phyloP scores from a whole-genome alignment of 345 rosid species.

The Syzygium jambos region DNA sequence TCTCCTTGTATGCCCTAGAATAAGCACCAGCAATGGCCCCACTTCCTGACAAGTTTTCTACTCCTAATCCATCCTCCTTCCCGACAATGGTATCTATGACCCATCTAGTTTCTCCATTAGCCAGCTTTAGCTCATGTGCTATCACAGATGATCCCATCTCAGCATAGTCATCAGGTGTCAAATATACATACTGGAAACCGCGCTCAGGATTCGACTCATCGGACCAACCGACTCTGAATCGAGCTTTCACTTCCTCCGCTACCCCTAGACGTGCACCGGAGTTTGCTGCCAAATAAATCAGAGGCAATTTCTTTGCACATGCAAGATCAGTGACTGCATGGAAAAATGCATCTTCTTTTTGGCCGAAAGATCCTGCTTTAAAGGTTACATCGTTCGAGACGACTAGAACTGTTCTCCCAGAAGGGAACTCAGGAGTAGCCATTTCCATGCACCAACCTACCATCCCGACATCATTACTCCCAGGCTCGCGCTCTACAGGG shows the following conservation, averaged over 20 bases:
- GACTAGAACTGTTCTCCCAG: slow-evolving; percentile 76
- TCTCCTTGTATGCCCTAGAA: slow-evolving; percentile 95
- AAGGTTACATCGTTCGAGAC: slow-evolving; percentile 94
- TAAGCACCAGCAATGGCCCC: slow-evolving; percentile 99
- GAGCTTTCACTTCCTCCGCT: slow-evolving; percentile 89
- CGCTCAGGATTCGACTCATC: slow-evolving; percentile 80
- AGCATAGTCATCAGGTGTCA: slow-evolving; percentile 69
- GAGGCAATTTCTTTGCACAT: slow-evolving; percentile 76
- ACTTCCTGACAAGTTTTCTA: slow-evolving; percentile 93
- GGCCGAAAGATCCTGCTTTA: slow-evolving; percentile 98
- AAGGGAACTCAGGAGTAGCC: slow-evolving; percentile 89
- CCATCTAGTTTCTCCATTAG: slow-evolving; percentile 79
- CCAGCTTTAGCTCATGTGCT: slow-evolving; percentile 78
- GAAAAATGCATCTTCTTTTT: slow-evolving; percentile 96
- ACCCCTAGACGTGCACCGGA: slow-evolving; percentile 98
- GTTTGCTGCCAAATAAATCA: slow-evolving; percentile 95
- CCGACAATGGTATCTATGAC: slow-evolving; percentile 92
- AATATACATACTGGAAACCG: slow-evolving; percentile 85
- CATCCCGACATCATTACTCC: slow-evolving; percentile 92
- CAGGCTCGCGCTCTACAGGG: slow-evolving; percentile 50
- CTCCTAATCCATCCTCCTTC: slow-evolving; percentile 95
- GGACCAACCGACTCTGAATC: slow-evolving; percentile 94
- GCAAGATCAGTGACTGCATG: slow-evolving; percentile 91
- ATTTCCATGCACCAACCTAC: slow-evolving; percentile 95
- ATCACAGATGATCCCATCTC: slow-evolving; percentile 72